These are phyloP conservation scores for Monosporozyma solicola DNA, from an alignment of 805 yeast genomes.

Conservation along the genomic window DNA sequence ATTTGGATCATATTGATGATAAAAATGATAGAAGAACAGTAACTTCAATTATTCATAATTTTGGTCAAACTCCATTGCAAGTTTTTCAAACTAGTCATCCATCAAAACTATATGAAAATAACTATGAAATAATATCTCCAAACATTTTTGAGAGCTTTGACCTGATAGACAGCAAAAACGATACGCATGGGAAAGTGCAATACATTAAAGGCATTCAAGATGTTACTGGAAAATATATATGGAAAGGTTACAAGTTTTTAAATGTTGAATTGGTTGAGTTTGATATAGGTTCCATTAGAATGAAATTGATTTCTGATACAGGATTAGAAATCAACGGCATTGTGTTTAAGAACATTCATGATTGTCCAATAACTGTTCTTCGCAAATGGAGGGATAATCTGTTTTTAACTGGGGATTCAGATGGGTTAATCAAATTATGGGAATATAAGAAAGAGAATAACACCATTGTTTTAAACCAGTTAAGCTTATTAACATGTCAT, in stretches of 20 bases:
- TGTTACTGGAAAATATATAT: neutral
- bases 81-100: conserved; percentile 66
- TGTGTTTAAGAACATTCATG: conserved; percentile 27
- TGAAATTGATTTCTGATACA: neutral
- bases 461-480: conserved; percentile 20
- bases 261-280: neutral
- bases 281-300: conserved; percentile 4
- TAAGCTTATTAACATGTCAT: conserved; percentile 49
- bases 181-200: conserved; percentile 1
- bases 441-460: conserved; percentile 13
- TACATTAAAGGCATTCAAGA: conserved; percentile 3
- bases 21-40: conserved; percentile 66
- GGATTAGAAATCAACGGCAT: conserved; percentile 3
- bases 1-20: conserved; percentile 64
- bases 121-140: neutral
- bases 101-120: conserved; percentile 14
- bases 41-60: conserved; percentile 80
- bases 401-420: conserved; percentile 36
- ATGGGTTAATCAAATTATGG: conserved; percentile 58
- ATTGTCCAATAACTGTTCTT: conserved; percentile 23
- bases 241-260: neutral
- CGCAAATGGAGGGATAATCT: conserved; percentile 18
- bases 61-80: conserved; percentile 83
- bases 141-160: neutral
- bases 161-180: neutral